Percentiles rank a stretch among this genome's conserved stretches.
Conservation (phyloP, 225 moss, liverwort and hornwort genomes). For the Physcomitrellopsis africana region DNA sequence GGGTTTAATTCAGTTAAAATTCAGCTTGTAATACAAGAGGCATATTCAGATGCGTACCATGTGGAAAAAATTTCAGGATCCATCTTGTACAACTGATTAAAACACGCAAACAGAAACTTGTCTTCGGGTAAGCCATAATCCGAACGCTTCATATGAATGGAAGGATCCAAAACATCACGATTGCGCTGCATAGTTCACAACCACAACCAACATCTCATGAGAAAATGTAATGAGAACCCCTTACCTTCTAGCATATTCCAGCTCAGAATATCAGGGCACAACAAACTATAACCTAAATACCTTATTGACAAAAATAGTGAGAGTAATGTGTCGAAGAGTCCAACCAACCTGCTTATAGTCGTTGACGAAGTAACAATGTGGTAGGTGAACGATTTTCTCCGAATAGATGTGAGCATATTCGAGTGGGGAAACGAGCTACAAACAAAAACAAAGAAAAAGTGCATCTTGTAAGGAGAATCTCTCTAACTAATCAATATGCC, state of each 20-base stretch:
- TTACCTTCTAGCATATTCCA: not conserved
- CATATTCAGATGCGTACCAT: constrained; percentile 63
- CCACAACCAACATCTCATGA: constrained; percentile 10
- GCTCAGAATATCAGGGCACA: not conserved
- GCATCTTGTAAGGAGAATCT: not conserved
- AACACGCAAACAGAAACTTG: constrained; percentile 95
- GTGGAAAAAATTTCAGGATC: constrained; percentile 92
- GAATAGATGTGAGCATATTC: constrained; percentile 88
- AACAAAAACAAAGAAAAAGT: constrained; percentile 13
- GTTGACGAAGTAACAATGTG: constrained; percentile 99
- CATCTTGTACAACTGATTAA: constrained; percentile 99
- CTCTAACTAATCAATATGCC: too few species aligned
- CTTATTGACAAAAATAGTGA: not conserved
- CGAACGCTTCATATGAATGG: constrained; percentile 68
- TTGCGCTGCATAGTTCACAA: constrained; percentile 65
- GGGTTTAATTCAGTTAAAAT: not conserved
- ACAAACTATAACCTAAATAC: not conserved
- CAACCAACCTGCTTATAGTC: constrained; percentile 91
- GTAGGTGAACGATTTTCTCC: constrained; percentile 92
- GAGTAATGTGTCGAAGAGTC: not conserved
- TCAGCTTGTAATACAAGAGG: not conserved
- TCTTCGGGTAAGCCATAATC: constrained; percentile 93
- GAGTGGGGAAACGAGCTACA: constrained; percentile 88
- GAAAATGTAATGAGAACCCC: not conserved
- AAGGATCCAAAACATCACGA: constrained; percentile 85